Conservation (phyloP, 2,329 filamentous ascomycete species). For the Alternaria incomplexa region DNA sequence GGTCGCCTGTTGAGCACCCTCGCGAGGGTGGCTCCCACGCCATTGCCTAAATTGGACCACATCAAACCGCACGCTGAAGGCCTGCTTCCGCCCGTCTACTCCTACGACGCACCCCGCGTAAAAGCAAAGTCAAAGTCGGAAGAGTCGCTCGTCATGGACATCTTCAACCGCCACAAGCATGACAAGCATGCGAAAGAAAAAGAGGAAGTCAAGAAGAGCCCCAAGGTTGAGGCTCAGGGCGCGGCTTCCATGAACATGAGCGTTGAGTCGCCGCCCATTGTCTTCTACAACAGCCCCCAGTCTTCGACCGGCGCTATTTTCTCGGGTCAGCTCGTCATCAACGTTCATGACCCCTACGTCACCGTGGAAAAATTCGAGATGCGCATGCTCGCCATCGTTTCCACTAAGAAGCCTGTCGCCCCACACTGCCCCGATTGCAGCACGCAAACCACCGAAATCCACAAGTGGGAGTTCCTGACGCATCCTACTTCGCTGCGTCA, state of each 20-base stretch:
- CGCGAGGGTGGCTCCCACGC: slow-evolving; percentile 40
- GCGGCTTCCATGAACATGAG: slow-evolving; percentile 63
- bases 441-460: slow-evolving; percentile 73
- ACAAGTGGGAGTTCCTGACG: slow-evolving; percentile 75
- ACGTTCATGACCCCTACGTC: slow-evolving; percentile 70
- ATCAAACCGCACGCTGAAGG: slow-evolving; percentile 28
- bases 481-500: slow-evolving; percentile 41
- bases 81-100: slow-evolving; percentile 45
- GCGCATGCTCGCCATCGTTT: slow-evolving; percentile 71
- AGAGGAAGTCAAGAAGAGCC: slow-evolving; percentile 40
- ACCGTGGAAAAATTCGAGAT: slow-evolving; percentile 74
- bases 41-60: slow-evolving; percentile 38
- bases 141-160: slow-evolving; percentile 48
- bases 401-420: slow-evolving; percentile 82
- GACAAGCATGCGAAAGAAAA: slow-evolving; percentile 28
- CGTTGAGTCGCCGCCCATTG: slow-evolving; percentile 85
- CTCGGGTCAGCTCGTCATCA: slow-evolving; percentile 79
- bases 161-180: slow-evolving; percentile 47
- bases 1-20: slow-evolving; percentile 44
- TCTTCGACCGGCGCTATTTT: slow-evolving; percentile 83
- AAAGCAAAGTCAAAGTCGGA: slow-evolving; percentile 38
- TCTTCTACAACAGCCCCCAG: slow-evolving; percentile 78
- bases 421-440: slow-evolving; percentile 79
- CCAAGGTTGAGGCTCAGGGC: slow-evolving; percentile 47
- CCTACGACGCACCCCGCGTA: slow-evolving; percentile 37